Conservation (phyloP, 2,329 filamentous ascomycete genomes). For the Bipolaris sorokiniana region DNA sequence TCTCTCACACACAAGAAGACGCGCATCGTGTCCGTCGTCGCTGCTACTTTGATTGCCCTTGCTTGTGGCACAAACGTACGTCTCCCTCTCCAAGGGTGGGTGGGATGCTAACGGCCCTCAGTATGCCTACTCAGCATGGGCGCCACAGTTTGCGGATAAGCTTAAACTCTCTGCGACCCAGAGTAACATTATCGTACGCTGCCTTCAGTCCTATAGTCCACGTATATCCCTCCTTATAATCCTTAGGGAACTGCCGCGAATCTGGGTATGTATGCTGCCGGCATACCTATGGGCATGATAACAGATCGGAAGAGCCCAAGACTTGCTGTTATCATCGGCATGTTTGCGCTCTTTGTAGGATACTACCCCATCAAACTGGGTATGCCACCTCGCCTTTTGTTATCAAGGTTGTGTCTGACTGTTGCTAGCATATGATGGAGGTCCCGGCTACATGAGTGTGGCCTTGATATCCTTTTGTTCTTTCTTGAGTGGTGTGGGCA, state of each 20-base stretch:
- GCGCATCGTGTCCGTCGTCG: constrained; percentile 81
- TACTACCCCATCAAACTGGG: constrained; percentile 82
- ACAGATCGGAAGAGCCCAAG: constrained; percentile 83
- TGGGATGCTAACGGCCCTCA: constrained; percentile 52
- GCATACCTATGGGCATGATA: constrained; percentile 86
- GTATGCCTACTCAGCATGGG: constrained; percentile 99
- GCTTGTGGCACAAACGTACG: constrained; percentile 92
- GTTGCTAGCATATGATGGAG: constrained; percentile 71
- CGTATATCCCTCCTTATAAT: constrained; percentile 34
- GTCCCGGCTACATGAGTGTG: constrained; percentile 63
- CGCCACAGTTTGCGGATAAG: constrained; percentile 88
- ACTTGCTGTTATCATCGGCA: constrained; percentile 76
- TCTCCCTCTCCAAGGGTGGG: constrained; percentile 15
- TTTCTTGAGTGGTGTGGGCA: constrained; percentile 84
- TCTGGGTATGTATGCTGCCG: constrained; percentile 90
- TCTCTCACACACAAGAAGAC: constrained; percentile 61
- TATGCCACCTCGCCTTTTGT: constrained; percentile 31
- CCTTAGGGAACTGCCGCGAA: constrained; percentile 70
- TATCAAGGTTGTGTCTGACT: constrained; percentile 32
- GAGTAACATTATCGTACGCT: constrained; percentile 82
- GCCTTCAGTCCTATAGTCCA: not conserved
- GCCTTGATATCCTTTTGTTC: constrained; percentile 77
- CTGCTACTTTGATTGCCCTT: constrained; percentile 82
- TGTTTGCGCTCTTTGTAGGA: constrained; percentile 73
- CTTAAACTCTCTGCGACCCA: constrained; percentile 89